phyloP scores from a whole-genome alignment of 306 rosid species.

The Abrus precatorius region DNA sequence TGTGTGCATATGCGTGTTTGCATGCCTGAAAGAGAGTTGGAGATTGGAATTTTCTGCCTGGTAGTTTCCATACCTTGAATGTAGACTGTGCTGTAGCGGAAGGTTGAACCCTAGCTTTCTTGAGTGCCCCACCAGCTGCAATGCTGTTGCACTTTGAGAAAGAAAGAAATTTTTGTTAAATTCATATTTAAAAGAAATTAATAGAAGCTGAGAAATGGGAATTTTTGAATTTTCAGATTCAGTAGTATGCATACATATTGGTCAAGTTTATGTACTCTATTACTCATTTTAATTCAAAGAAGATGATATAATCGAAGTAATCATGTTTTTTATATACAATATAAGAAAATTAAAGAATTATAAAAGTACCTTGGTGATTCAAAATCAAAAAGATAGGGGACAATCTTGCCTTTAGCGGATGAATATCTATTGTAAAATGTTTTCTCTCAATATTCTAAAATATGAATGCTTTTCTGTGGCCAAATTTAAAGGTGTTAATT shows the following conservation, averaged over 20 bases:
- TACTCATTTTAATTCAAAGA: constrained; percentile 25
- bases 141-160: constrained; percentile 80
- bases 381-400: constrained; percentile 8
- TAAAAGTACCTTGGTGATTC: constrained; percentile 22
- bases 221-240: background rate
- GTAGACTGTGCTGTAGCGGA: constrained; percentile 74
- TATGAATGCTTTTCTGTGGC: constrained; percentile 44
- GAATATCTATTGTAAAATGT: background rate
- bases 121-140: constrained; percentile 80
- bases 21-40: constrained; percentile 44
- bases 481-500: constrained; percentile 41
- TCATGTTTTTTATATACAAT: constrained; percentile 6
- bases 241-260: background rate
- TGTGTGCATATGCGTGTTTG: constrained; percentile 49
- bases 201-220: background rate
- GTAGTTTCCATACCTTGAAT: constrained; percentile 77
- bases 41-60: constrained; percentile 57
- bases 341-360: background rate
- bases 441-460: constrained; percentile 32
- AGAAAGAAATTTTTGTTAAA: constrained; percentile 23
- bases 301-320: constrained; percentile 11
- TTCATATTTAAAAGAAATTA: background rate
- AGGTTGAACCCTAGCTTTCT: constrained; percentile 97
- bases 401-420: constrained; percentile 1
- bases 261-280: background rate